Evolutionary conservation across 306 rosid species (phyloP).

Genomic region (Albizia julibrissin): DNA sequence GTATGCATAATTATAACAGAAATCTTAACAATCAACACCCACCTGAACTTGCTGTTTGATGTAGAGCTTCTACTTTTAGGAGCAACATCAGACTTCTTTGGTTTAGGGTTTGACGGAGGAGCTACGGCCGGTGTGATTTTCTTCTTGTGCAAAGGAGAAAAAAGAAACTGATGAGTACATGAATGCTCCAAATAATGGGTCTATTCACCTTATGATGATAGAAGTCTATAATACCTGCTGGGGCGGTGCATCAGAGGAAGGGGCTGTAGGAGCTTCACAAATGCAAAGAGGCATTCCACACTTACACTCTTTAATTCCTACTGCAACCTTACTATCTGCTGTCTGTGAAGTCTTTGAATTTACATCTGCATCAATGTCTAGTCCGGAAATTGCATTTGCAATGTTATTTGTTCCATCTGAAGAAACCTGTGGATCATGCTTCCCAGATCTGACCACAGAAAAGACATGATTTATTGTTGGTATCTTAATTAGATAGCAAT

Average conservation of each 20-base stretch:
- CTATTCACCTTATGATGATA: slow-evolving; percentile 12
- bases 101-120: slow-evolving; percentile 65
- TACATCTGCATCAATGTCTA: slow-evolving; percentile 53
- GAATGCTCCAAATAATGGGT: not conserved
- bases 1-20: slow-evolving; percentile 20
- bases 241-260: slow-evolving; percentile 51
- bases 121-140: slow-evolving; percentile 45
- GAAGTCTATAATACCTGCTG: slow-evolving; percentile 51
- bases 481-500: slow-evolving; percentile 9
- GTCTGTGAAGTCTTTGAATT: slow-evolving; percentile 45
- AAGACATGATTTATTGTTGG: slow-evolving; percentile 1
- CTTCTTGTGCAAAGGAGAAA: slow-evolving; percentile 45
- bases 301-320: slow-evolving; percentile 62
- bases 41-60: slow-evolving; percentile 83
- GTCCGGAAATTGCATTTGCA: slow-evolving; percentile 62
- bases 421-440: slow-evolving; percentile 46
- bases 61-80: slow-evolving; percentile 65
- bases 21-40: slow-evolving; percentile 33
- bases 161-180: slow-evolving; percentile 27
- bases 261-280: slow-evolving; percentile 78
- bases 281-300: slow-evolving; percentile 99
- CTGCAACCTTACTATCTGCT: slow-evolving; percentile 42
- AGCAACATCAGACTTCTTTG: slow-evolving; percentile 65
- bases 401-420: slow-evolving; percentile 48
- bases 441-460: slow-evolving; percentile 59